phyloP scores from a whole-genome alignment of 2,329 filamentous ascomycete genomes.

The Fusarium sp. region DNA sequence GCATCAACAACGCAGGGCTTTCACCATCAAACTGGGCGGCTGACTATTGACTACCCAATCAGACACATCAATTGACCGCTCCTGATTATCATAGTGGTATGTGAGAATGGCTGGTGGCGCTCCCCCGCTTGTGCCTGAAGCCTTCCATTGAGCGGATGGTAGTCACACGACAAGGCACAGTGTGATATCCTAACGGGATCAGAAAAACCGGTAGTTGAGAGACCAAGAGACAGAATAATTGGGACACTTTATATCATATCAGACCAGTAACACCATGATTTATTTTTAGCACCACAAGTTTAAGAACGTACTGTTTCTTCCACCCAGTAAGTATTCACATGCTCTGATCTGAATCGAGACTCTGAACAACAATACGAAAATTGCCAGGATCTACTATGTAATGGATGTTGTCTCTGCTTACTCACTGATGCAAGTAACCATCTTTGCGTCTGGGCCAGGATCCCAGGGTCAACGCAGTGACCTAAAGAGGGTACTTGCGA shows the following conservation, averaged over 20 bases:
- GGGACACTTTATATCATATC: background rate
- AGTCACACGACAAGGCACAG: conserved; percentile 5
- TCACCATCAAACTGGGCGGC: conserved; percentile 20
- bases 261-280: background rate
- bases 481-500: conserved; percentile 7
- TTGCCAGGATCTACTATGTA: background rate
- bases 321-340: conserved; percentile 11
- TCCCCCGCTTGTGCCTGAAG: conserved; percentile 12
- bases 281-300: background rate
- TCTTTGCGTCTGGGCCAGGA: conserved; percentile 1
- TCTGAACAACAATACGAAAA: conserved; percentile 11
- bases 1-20: conserved; percentile 22
- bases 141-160: background rate
- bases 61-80: conserved; percentile 30
- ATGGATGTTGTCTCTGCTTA: background rate
- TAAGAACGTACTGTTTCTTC: background rate
- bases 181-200: background rate
- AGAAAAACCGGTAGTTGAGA: background rate
- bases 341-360: background rate
- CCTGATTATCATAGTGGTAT: conserved; percentile 3
- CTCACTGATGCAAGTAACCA: background rate
- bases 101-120: conserved; percentile 9
- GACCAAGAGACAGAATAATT: background rate
- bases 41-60: conserved; percentile 32
- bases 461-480: conserved; percentile 1